Evolutionary conservation across 768 basidiomycete species (phyloP), one percentile per base, ranked within the genome.

Genomic region (Candolleomyces aberdarensis): DNA sequence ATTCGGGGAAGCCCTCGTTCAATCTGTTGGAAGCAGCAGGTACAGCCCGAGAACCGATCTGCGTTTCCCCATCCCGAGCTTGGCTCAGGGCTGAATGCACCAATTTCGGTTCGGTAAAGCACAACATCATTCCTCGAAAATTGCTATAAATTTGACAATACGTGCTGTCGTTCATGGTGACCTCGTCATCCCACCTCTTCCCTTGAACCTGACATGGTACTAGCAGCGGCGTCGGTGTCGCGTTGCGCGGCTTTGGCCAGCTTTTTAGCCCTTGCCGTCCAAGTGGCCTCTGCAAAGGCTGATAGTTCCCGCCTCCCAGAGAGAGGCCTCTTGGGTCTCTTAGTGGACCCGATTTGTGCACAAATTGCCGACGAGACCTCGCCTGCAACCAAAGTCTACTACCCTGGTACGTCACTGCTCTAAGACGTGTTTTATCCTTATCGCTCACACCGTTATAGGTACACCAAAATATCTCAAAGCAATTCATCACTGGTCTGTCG

Each of bases 401-500:
- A 46, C 19, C 44, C 44, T 7, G 44, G 44, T 46, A 46, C 44
- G 44, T 50, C 17, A 11, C 32, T 9, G n/a, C 6, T 17, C 44
- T 17, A 17, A 17, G 1, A 46, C 14, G 14, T 13, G 6, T 17
- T 11, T 2, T 9, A 46, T 46, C 15, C 44, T 6, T 10, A 17
- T 17, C 10, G 19, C 17, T 46, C 14, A 46, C 8, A 46, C 44
- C 8, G 1, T 17, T 46, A 17, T 14, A 46, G 44, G 44, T 7
- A 17, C 44, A 20, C 44, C 44, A 17, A 48, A 70, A 20, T 87
- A 84, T 58, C 40, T 43, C 0, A 66, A 72, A 14, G 84, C 81
- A 60, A 76, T 83, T 20, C 53, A 63, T 1, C 84, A 87, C 61
- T 87, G 80, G 79, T 79, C 82, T 2, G 69, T 69, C n/a, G 82